Conservation (phyloP, 2,329 filamentous ascomycete species). For the Bertia moriformis region DNA sequence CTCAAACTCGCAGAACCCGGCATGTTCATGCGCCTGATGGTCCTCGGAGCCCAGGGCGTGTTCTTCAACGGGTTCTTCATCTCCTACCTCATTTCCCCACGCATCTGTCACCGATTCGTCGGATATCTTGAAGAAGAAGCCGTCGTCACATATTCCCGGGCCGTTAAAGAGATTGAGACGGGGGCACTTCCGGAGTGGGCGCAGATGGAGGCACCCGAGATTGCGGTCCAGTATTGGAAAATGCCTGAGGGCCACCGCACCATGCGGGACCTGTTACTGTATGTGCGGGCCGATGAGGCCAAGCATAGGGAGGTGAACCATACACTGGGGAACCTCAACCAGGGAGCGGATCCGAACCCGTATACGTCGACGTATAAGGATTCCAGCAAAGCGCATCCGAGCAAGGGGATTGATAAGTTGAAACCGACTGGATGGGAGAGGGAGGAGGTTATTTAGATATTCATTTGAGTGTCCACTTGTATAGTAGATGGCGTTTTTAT, state of each 20-base stretch:
- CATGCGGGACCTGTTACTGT: conserved; percentile 45
- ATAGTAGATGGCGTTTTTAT: too few relatives aligned
- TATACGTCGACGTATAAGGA: conserved; percentile 76
- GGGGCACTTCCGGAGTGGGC: conserved; percentile 76
- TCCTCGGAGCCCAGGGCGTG: conserved; percentile 82
- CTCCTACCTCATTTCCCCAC: conserved; percentile 72
- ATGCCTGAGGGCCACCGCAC: conserved; percentile 71
- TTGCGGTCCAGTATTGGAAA: conserved; percentile 83
- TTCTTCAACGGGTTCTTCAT: conserved; percentile 94
- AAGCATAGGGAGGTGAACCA: conserved; percentile 93
- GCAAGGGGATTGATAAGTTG: conserved; percentile 46
- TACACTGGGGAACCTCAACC: conserved; percentile 76
- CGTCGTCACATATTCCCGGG: conserved; percentile 84
- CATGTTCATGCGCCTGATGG: conserved; percentile 82
- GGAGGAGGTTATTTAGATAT: neutral
- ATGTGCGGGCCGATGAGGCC: conserved; percentile 80
- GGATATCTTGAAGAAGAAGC: conserved; percentile 96
- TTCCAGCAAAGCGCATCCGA: conserved; percentile 48
- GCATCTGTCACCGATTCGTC: conserved; percentile 85
- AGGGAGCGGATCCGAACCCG: conserved; percentile 78
- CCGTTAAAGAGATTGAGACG: conserved; percentile 71
- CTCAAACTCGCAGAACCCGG: conserved; percentile 51
- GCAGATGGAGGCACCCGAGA: conserved; percentile 66
- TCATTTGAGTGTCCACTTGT: neutral
- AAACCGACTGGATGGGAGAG: conserved; percentile 64